These are phyloP conservation scores for Colletotrichum costaricense DNA, from an alignment of 2,329 filamentous ascomycete genomes.

Conservation along the genomic window DNA sequence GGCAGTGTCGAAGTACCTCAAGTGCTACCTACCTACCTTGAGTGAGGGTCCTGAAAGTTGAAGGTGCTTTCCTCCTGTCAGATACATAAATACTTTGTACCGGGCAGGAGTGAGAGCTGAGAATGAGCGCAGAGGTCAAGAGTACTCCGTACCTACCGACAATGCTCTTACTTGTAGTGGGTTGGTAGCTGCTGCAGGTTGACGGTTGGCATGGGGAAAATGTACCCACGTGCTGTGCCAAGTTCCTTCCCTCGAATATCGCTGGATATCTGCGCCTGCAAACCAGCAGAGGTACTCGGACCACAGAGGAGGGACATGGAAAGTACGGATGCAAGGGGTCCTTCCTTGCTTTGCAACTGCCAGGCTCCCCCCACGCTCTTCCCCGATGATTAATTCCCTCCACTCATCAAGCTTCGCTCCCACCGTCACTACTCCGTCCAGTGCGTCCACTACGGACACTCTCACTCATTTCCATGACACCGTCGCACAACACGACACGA, in stretches of 20 bases:
- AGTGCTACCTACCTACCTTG: too few relatives aligned
- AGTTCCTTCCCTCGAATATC: not conserved
- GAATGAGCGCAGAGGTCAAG: not conserved
- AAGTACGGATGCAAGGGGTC: not conserved
- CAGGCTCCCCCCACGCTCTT: slow-evolving; percentile 32
- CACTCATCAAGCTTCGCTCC: slow-evolving; percentile 31
- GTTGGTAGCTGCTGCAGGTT: not conserved
- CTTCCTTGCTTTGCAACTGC: slow-evolving; percentile 16
- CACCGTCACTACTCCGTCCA: too few relatives aligned
- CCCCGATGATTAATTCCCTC: slow-evolving; percentile 13
- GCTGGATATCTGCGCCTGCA: not conserved
- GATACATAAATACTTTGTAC: too few relatives aligned
- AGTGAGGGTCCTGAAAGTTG: not conserved
- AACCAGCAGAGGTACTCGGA: not conserved
- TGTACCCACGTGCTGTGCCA: not conserved
- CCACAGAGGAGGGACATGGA: not conserved
- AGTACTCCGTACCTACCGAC: not conserved
- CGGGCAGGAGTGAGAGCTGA: not conserved
- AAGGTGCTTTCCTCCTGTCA: not conserved
- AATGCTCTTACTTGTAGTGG: not conserved
- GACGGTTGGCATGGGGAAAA: not conserved
- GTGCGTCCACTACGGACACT: too few relatives aligned
- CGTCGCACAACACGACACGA: not conserved
- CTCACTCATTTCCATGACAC: slow-evolving; percentile 27
- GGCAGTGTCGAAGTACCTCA: not conserved